Percentiles rank a stretch among this genome's conserved stretches.
phyloP scores from a whole-genome alignment of 2,329 filamentous ascomycete species.

The Daldinia eschscholtzii region DNA sequence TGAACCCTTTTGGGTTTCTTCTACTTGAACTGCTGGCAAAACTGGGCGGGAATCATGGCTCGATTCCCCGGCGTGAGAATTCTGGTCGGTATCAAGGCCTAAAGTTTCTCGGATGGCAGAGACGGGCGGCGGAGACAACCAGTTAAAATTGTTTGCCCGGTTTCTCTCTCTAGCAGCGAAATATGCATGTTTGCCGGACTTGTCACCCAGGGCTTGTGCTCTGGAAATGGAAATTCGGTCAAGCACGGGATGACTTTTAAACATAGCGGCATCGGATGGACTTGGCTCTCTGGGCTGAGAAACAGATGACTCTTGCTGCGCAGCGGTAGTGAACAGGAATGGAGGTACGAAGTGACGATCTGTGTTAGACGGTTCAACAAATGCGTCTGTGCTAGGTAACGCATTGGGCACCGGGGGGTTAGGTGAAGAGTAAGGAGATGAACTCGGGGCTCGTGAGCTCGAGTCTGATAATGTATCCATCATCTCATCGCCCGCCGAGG shows the following conservation, averaged over 20 bases:
- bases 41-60: background rate
- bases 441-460: conserved; percentile 9
- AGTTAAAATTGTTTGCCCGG: conserved; percentile 38
- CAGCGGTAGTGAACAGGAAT: conserved; percentile 20
- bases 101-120: conserved; percentile 42
- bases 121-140: conserved; percentile 23
- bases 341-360: conserved; percentile 27
- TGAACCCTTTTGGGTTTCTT: conserved; percentile 1
- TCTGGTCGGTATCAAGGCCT: conserved; percentile 8
- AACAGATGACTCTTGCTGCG: background rate
- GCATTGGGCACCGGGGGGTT: conserved; percentile 6
- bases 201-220: conserved; percentile 53
- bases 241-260: conserved; percentile 51
- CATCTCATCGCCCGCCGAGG: conserved; percentile 25
- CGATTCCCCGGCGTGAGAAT: background rate
- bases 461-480: conserved; percentile 16
- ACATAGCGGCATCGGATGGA: conserved; percentile 51
- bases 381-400: background rate
- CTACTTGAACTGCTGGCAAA: background rate
- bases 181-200: conserved; percentile 56
- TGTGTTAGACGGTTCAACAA: background rate
- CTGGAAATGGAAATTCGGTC: conserved; percentile 45
- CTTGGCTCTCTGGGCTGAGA: conserved; percentile 44
- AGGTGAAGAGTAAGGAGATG: conserved; percentile 21
- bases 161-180: conserved; percentile 58